Evolutionary conservation across 495 filamentous ascomycete species (phyloP), one percentile per base, ranked within the genome.

Genomic region (Penicillium salamii): DNA sequence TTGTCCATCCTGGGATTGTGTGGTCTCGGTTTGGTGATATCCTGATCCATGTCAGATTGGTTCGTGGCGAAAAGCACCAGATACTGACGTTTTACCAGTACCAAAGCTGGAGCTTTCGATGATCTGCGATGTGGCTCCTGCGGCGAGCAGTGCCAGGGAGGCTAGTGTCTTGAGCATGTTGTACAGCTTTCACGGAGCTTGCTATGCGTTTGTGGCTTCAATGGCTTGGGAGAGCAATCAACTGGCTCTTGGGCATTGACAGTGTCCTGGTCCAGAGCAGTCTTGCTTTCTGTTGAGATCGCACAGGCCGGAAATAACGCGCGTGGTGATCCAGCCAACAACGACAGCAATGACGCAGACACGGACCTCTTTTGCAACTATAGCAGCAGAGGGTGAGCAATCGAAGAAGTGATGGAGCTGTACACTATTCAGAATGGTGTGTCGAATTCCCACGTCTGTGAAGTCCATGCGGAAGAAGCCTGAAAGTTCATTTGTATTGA

Each of bases 31-130:
- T 79, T 14, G 77, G 75, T 8, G 85, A 84, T 55, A 88, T 66
- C 33, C 78, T 83, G 38, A n/a, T 34, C 40, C 35, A 43, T 15
- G 47, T 75, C 46, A 75, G 68, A 43, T 34, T 13, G n/a, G n/a
- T 12, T 9, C 6, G 20, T 32, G 35, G 28, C 32, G 18, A 14
- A 13, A 8, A 29, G 8, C 8, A 33, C 9, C 49, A 9, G 26
- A 7, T 20, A 59, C 75, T 48, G 72, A 88, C 86, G 77, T 84
- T 41, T 72, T 68, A 44, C 79, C 78, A 58, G 86, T 80, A 15
- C 90, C 90, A 63, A 96, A 96, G 63, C 87, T 91, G 21, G 76
- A 84, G 68, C 69, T 84, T 43, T 86, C 78, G 54, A 84, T 72
- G 9, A 85, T 71, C 55, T 87, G 79, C 29, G 84, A 83, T 24